Base-by-base conservation (phyloP, 148 eudicot species). In the Rhododendron vialii region DNA sequence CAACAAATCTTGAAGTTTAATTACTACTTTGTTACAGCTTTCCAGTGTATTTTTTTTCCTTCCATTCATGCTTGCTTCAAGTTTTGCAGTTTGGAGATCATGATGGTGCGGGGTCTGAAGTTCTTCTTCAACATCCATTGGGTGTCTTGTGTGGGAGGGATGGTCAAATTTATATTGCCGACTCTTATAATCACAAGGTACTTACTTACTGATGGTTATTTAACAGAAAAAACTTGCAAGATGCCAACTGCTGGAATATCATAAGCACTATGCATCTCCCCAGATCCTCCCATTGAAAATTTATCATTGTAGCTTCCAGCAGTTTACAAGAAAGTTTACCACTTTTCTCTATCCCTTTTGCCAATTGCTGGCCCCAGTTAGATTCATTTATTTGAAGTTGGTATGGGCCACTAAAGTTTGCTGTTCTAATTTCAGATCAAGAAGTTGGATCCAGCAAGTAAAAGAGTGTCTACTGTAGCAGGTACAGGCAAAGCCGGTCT, bases 131-230 rank as follows among this genome's bases (percentile, higher is more conserved):
- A 88, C 99, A 96, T 91, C 98, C 99, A 61, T 86, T 96, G 86
- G 99, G 99, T 59, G 92, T 96, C 71, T 90, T 93, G 80, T 91
- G 93, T 85, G 95, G 94, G 87, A 93, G 92, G 57, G 92, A 91
- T 90, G 98, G 95, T 82, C 94, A 92, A 86, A 90, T 96, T 69
- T 96, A 95, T 88, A 82, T 96, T 30, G 95, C 99, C 82, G 99
- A 96, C 90, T 96, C 99, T 74, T 96, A 96, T 87, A 96, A 96
- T 87, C 99, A 96, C 92, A 96, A 96, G 99, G 99, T 95, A 90
- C 51, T 15, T 87, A 55, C 85, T 83, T 87, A 55, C 85, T 83
- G 81, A 67, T 82, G 26, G 30, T 50, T 36, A 75, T 48, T 30
- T n/a, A 24, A 84, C 86, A 5, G 6, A 83, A 83, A n/a, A 9